phyloP scores from a whole-genome alignment of 2,329 filamentous ascomycete genomes.

The Pseudogymnoascus sp. region DNA sequence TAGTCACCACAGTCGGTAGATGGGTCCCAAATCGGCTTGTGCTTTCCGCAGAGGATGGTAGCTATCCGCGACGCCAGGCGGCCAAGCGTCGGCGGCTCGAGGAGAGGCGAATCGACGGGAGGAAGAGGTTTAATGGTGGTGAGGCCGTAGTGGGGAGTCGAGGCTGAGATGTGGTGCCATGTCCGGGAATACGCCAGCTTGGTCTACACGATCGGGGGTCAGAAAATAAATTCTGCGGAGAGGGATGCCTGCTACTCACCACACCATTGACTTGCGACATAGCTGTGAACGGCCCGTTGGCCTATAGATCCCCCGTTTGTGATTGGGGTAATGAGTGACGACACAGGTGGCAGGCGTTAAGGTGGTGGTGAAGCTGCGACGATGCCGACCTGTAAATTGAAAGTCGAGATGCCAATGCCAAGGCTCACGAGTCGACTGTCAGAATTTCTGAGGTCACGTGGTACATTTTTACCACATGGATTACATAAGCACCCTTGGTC shows the following conservation, averaged over 20 bases:
- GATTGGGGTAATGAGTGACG: neutral
- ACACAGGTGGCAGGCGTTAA: neutral
- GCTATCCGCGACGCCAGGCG: constrained; percentile 85
- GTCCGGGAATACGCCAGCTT: constrained; percentile 91
- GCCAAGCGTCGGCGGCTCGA: constrained; percentile 73
- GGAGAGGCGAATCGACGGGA: constrained; percentile 29
- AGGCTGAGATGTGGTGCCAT: constrained; percentile 84
- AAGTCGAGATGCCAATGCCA: constrained; percentile 6
- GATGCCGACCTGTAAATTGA: constrained; percentile 1
- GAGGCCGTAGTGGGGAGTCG: constrained; percentile 53
- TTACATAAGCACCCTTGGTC: neutral
- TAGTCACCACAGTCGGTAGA: constrained; percentile 99
- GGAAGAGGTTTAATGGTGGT: constrained; percentile 39
- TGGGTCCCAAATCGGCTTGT: constrained; percentile 96
- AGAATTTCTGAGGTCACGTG: constrained; percentile 4
- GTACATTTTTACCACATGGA: too few relatives aligned
- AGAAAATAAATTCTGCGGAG: constrained; percentile 3
- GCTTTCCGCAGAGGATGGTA: constrained; percentile 88
- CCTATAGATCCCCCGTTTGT: constrained; percentile 11
- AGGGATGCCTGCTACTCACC: constrained; percentile 41
- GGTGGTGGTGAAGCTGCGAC: neutral
- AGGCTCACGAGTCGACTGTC: constrained; percentile 1
- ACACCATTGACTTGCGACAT: constrained; percentile 78
- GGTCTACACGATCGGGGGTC: constrained; percentile 50
- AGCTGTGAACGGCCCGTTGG: constrained; percentile 23